Base-by-base conservation (phyloP, 1,139 yeast species). In the Wickerhamomyces sp. region DNA sequence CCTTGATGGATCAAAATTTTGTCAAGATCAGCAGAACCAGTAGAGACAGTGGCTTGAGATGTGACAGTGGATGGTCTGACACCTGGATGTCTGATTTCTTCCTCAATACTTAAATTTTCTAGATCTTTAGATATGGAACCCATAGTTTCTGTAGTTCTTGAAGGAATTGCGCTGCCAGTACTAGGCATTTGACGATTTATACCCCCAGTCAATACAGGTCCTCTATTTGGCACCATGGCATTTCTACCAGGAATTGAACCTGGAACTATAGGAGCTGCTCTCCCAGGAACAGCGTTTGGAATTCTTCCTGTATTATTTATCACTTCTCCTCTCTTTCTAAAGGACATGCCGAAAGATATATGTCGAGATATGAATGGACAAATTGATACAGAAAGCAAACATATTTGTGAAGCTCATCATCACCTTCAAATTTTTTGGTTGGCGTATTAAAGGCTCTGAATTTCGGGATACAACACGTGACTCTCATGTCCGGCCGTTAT, bases 1-100 rank as follows among this genome's bases (percentile, higher is more conserved):
- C 99, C 99, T 50, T 80, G 88, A 63, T 93, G 98, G 1, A 78
- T 78, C 45, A 93, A 63, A 2, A 89, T 66, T 52, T 75, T 79
- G 62, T 93, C 98, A 34, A 93, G 64, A 59, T 87, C 93, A 6
- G 72, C 61, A 26, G 84, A 75, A 3, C 96, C 96, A 0, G 94
- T 84, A 0, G 96, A 86, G 0, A 84, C 72, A 1, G 90, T 79
- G 2, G 88, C 84, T 46, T 79, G 82, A 1, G 95, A 84, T 4
- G 90, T 83, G 34, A 84, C 71, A 1, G 82, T 69, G 0, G 96
- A 90, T 0, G 97, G 95, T 51, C 82, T 73, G 1, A 85, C 72
- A 3, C 85, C 89, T 0, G 81, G 79, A 56, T 80, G 83, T 34
- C 60, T 56, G 50, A 57, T 44, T 26, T 48, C 48, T 37, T 54